Percentiles rank a stretch among this genome's conserved stretches.
Conservation (phyloP, 1,284 basidiomycete genomes). For the Kwoniella shivajii region DNA sequence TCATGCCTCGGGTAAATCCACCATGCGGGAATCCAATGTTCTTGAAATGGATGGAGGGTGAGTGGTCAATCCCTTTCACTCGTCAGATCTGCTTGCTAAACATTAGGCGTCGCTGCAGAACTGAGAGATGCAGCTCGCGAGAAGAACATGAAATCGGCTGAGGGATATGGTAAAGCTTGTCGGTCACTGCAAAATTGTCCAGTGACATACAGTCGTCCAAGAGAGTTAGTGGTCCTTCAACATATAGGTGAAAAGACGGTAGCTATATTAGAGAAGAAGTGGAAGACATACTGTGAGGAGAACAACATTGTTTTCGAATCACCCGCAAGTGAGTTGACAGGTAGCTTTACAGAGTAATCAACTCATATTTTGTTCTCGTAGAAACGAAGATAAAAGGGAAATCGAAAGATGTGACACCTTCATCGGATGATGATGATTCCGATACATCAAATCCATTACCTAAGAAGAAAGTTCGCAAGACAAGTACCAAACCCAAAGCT, state of each 20-base stretch:
- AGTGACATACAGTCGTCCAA: slow-evolving; percentile 38
- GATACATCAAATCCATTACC: neutral
- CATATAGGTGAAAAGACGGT: slow-evolving; percentile 50
- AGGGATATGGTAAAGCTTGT: slow-evolving; percentile 45
- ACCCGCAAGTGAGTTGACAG: slow-evolving; percentile 30
- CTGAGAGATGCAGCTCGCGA: slow-evolving; percentile 44
- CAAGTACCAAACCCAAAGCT: slow-evolving; percentile 26
- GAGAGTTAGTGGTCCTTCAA: slow-evolving; percentile 41
- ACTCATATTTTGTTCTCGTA: neutral
- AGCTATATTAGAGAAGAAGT: slow-evolving; percentile 40
- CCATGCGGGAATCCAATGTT: slow-evolving; percentile 52
- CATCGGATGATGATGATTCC: slow-evolving; percentile 14
- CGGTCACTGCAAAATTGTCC: slow-evolving; percentile 47
- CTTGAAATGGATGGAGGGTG: slow-evolving; percentile 50
- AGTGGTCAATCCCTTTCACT: slow-evolving; percentile 6
- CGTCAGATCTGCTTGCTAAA: neutral
- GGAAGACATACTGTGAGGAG: slow-evolving; percentile 37
- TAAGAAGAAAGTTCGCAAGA: slow-evolving; percentile 15
- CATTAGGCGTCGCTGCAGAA: slow-evolving; percentile 21
- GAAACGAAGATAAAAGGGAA: slow-evolving; percentile 20
- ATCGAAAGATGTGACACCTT: slow-evolving; percentile 10
- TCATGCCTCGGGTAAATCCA: slow-evolving; percentile 17
- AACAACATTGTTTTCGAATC: slow-evolving; percentile 31
- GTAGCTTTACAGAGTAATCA: neutral
- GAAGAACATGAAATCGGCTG: slow-evolving; percentile 41